Evolutionary conservation across 1,139 yeast species (phyloP).

Genomic region (Sugiyamaella xylanicola): DNA sequence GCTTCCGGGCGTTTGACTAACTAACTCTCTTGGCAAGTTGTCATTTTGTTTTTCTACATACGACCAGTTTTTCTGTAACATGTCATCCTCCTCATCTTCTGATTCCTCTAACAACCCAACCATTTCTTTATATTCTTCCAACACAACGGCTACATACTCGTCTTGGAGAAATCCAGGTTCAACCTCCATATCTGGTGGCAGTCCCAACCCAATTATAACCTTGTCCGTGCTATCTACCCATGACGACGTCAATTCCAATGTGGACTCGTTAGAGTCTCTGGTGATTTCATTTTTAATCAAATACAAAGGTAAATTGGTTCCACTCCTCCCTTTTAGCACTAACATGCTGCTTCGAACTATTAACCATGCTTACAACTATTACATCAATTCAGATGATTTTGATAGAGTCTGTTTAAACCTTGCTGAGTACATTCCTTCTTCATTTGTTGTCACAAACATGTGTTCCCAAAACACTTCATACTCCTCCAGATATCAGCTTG

Average conservation of each 20-base stretch:
- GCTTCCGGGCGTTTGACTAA: no score
- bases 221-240: not conserved
- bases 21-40: no score
- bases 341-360: slow-evolving; percentile 2
- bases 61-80: no score
- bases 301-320: slow-evolving; percentile 9
- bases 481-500: slow-evolving; percentile 15
- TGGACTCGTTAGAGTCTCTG: not conserved
- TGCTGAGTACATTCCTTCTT: slow-evolving; percentile 13
- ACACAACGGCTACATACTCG: not conserved
- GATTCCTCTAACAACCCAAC: not conserved
- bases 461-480: slow-evolving; percentile 14
- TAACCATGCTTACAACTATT: not conserved
- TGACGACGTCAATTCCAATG: not conserved
- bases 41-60: no score
- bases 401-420: slow-evolving; percentile 6
- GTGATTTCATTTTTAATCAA: slow-evolving; percentile 16
- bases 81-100: slow-evolving; percentile 15
- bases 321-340: slow-evolving; percentile 17
- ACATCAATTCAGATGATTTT: slow-evolving; percentile 4
- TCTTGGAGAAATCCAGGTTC: not conserved
- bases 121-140: not conserved
- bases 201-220: slow-evolving; percentile 8
- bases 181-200: no score
- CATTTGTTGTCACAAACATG: slow-evolving; percentile 11